Conservation (phyloP, 1,139 yeast genomes). For the Geotrichum carabidarum region DNA sequence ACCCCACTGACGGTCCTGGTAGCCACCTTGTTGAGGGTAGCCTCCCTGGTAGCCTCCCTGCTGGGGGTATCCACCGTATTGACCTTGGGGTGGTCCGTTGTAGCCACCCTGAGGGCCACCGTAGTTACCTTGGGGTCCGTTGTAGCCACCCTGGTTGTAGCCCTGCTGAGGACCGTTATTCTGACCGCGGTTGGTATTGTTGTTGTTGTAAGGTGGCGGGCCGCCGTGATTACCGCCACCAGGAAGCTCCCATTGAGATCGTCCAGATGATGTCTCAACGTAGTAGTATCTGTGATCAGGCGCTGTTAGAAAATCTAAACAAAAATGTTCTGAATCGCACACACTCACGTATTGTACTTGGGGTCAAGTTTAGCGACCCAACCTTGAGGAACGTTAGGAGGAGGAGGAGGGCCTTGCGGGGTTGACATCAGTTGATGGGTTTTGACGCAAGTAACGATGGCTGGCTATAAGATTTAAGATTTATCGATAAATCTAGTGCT, state of each 20-base stretch:
- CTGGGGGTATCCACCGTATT: conserved; percentile 3
- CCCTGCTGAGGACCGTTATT: conserved; percentile 18
- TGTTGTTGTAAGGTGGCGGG: conserved; percentile 27
- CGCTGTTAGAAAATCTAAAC: not conserved
- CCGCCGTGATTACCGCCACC: conserved; percentile 42
- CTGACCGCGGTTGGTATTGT: conserved; percentile 16
- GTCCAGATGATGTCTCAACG: conserved; percentile 64
- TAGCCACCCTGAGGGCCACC: conserved; percentile 1
- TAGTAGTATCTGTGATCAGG: conserved; percentile 40
- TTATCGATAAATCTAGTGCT: too few species aligned
- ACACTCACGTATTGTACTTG: conserved; percentile 53
- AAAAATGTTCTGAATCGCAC: conserved; percentile 18
- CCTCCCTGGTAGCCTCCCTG: conserved; percentile 8
- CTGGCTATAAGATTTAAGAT: too few species aligned
- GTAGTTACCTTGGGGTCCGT: not conserved
- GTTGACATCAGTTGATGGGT: not conserved
- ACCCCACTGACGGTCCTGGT: conserved; percentile 16
- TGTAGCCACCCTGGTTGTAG: conserved; percentile 6
- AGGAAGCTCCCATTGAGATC: conserved; percentile 92
- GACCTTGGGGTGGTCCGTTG: not conserved
- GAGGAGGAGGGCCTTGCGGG: conserved; percentile 21
- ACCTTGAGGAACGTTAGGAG: conserved; percentile 65
- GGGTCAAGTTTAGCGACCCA: conserved; percentile 88
- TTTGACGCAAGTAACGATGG: too few species aligned
- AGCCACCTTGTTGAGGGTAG: conserved; percentile 9